These are phyloP conservation scores for Firmiana major DNA, from an alignment of 345 rosid genomes.

Conservation along the genomic window DNA sequence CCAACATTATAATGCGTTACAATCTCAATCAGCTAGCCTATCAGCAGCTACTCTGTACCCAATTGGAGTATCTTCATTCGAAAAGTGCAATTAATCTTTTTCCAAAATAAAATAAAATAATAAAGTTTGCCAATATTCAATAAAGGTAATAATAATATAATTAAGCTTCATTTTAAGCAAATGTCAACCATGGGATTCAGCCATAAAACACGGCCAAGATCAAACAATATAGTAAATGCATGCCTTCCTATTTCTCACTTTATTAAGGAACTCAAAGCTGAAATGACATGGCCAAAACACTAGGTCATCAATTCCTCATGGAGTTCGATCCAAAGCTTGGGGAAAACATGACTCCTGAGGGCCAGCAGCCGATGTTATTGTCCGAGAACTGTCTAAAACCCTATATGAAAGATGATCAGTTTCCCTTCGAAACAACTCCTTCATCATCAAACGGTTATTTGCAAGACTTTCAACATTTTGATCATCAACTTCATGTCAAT, in stretches of 20 bases:
- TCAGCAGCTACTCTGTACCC: neutral
- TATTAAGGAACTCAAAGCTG: conserved; percentile 20
- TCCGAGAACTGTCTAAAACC: conserved; percentile 27
- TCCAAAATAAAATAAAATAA: neutral
- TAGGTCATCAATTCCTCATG: conserved; percentile 10
- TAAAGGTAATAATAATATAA: too few species aligned
- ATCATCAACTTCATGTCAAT: conserved; percentile 37
- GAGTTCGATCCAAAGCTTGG: conserved; percentile 18
- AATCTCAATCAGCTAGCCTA: neutral
- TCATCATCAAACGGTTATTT: conserved; percentile 30
- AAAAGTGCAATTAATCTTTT: too few species aligned
- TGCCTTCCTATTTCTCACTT: conserved; percentile 4
- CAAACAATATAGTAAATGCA: conserved; percentile 12
- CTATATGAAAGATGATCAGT: conserved; percentile 30
- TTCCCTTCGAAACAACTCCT: conserved; percentile 25
- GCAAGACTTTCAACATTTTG: conserved; percentile 57
- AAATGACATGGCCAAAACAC: neutral
- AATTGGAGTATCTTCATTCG: neutral
- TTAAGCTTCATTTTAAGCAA: neutral
- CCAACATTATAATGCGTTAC: neutral
- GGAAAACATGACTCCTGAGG: conserved; percentile 19
- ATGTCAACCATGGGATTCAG: conserved; percentile 13
- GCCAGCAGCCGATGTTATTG: conserved; percentile 22
- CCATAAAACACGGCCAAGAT: conserved; percentile 21
- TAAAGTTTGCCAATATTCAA: neutral